Conservation (phyloP, 108 stramenopile species). For the Poteriospumella lacustris region DNA sequence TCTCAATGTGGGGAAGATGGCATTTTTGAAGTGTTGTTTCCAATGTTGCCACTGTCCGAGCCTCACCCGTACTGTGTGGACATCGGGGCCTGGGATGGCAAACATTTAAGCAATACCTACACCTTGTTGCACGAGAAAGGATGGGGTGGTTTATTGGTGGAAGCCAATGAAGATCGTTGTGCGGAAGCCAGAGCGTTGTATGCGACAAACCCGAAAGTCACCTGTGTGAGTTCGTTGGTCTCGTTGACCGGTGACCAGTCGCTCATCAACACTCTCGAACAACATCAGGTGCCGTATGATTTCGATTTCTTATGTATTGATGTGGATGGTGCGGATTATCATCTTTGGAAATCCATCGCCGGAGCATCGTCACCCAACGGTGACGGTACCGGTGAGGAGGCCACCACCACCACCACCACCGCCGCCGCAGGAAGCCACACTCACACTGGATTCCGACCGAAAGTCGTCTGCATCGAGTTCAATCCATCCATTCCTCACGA, state of each 20-base stretch:
- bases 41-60: conserved; percentile 39
- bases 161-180: conserved; percentile 62
- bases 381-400: no score
- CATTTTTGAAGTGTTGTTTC: conserved; percentile 59
- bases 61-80: conserved; percentile 61
- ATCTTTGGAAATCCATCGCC: conserved; percentile 54
- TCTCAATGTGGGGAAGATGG: conserved; percentile 76
- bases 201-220: conserved; percentile 12
- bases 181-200: conserved; percentile 54
- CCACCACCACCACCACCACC: no score
- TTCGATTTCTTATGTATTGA: conserved; percentile 71
- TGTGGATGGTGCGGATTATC: conserved; percentile 73
- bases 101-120: conserved; percentile 68
- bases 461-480: conserved; percentile 69
- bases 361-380: no score
- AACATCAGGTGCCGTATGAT: conserved; percentile 45
- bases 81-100: conserved; percentile 77
- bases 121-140: conserved; percentile 44
- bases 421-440: no score
- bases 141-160: conserved; percentile 67
- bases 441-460: conserved; percentile 46
- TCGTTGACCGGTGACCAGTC: neutral
- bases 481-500: conserved; percentile 75
- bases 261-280: conserved; percentile 39
- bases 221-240: conserved; percentile 28